A percentile compares a stretch with the other conserved stretches of the same genome.
phyloP scores from a whole-genome alignment of 257 asterid genomes.

The Avicennia marina region DNA sequence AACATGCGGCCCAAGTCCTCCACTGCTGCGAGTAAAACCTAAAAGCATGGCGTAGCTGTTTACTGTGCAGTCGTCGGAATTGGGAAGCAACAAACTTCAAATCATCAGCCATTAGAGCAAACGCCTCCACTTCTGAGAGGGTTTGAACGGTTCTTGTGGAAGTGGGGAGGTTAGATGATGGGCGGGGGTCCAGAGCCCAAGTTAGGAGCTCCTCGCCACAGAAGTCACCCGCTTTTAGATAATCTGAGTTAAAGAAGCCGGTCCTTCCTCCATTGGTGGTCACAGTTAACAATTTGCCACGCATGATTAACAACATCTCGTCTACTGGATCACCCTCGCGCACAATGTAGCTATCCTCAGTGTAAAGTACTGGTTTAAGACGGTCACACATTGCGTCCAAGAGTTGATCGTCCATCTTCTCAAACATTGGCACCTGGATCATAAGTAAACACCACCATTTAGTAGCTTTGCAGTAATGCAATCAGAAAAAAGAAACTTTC shows the following conservation, averaged over 20 bases:
- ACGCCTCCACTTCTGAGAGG: constrained; percentile 91
- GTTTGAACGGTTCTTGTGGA: constrained; percentile 92
- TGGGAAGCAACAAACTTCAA: constrained; percentile 94
- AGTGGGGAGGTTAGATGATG: constrained; percentile 81
- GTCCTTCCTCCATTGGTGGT: constrained; percentile 97
- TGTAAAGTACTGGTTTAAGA: constrained; percentile 83
- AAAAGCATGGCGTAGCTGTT: constrained; percentile 88
- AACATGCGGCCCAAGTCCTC: constrained; percentile 99
- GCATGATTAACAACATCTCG: constrained; percentile 88
- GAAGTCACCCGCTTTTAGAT: constrained; percentile 84
- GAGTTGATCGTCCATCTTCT: constrained; percentile 94
- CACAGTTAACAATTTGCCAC: constrained; percentile 68
- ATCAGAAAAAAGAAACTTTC: neutral
- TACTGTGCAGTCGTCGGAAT: constrained; percentile 78
- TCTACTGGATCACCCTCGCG: constrained; percentile 98
- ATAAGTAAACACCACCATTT: neutral
- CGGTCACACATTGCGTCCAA: constrained; percentile 87
- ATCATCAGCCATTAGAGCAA: constrained; percentile 83
- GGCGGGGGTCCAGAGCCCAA: constrained; percentile 91
- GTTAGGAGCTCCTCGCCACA: constrained; percentile 99
- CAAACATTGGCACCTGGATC: constrained; percentile 88
- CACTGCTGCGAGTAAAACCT: constrained; percentile 94
- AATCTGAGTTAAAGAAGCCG: constrained; percentile 77
- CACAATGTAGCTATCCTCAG: constrained; percentile 76
- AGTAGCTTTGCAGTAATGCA: neutral